Percentiles rank a stretch among this genome's conserved stretches.
These are phyloP conservation scores for Kwoniella bestiolae DNA, from an alignment of 768 basidiomycete genomes.

Conservation along the genomic window DNA sequence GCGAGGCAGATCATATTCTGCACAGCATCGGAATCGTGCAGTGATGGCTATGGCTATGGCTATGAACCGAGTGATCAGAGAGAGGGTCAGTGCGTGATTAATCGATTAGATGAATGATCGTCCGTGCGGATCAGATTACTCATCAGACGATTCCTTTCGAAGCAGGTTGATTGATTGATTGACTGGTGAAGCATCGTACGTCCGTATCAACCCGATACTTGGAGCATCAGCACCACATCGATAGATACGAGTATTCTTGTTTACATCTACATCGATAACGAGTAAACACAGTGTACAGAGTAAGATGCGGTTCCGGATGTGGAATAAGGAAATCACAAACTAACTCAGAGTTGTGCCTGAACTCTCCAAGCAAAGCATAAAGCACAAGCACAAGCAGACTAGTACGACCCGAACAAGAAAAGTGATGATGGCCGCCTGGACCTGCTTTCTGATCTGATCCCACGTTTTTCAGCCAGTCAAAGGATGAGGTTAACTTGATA, in stretches of 20 bases:
- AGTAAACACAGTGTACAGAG: background rate
- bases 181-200: background rate
- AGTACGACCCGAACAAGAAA: no score
- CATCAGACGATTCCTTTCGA: background rate
- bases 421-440: background rate
- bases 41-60: no score
- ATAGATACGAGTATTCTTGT: no score
- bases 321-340: background rate
- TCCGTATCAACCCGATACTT: background rate
- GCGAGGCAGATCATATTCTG: no score
- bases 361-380: background rate
- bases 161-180: background rate
- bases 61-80: background rate
- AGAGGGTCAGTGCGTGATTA: background rate
- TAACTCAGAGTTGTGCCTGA: background rate
- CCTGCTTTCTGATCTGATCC: background rate
- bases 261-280: background rate
- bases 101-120: background rate
- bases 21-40: background rate
- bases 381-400: no score
- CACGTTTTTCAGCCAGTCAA: background rate
- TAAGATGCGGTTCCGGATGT: background rate
- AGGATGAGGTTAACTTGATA: background rate
- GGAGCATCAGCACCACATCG: no score
- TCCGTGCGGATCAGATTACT: background rate